Evolutionary conservation across 140 eudicot species (phyloP).

Genomic region (Bidens hawaiensis): DNA sequence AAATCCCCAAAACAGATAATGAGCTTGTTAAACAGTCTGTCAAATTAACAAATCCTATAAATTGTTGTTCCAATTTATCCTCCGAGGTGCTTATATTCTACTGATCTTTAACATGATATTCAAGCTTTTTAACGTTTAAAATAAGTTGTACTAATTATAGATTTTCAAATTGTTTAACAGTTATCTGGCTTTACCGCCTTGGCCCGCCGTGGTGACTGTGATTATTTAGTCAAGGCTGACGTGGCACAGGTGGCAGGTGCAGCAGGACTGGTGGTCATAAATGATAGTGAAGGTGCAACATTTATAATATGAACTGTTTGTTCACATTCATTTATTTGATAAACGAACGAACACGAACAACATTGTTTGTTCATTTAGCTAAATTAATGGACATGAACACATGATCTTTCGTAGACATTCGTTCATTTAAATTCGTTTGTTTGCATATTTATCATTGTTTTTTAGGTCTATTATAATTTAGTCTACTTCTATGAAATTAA

Average conservation of each 20-base stretch:
- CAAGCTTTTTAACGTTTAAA: neutral
- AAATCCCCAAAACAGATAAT: constrained; percentile 38
- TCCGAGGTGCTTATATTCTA: constrained; percentile 38
- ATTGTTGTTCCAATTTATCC: constrained; percentile 52
- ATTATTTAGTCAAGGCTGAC: constrained; percentile 59
- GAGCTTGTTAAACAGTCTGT: constrained; percentile 32
- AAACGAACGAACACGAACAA: no score
- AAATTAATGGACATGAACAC: no score
- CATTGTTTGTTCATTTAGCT: no score
- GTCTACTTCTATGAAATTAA: no score
- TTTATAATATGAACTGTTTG: no score
- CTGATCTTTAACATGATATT: neutral
- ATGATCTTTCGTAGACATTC: no score
- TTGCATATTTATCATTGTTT: no score
- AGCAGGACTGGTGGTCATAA: constrained; percentile 60
- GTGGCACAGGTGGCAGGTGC: constrained; percentile 87
- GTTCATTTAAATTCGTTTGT: no score
- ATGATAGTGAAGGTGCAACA: constrained; percentile 61
- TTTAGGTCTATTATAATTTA: no score
- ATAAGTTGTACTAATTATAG: no score
- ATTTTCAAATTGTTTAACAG: constrained; percentile 38
- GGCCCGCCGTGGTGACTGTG: constrained; percentile 81
- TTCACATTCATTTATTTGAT: no score
- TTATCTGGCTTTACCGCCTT: constrained; percentile 56
- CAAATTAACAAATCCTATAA: constrained; percentile 39